A percentile compares a stretch with the other conserved stretches of the same genome.
Conservation (phyloP, 352 stramenopile species). For the Elongisporangium senticosum region DNA sequence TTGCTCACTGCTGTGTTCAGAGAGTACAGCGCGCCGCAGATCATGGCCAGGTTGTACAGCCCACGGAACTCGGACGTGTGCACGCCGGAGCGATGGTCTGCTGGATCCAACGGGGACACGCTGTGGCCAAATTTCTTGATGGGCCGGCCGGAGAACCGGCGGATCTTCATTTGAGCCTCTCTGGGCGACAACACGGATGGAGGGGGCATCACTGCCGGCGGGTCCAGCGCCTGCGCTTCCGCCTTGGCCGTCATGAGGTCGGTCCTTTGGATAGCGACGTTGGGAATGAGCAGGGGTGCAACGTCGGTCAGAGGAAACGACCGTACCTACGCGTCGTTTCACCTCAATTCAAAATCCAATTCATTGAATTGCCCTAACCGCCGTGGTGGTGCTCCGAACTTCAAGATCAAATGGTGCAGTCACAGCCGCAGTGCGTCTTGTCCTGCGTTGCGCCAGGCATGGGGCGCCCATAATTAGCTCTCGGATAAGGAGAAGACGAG, state of each 20-base stretch:
- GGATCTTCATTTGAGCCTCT: background rate
- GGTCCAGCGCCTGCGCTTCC: background rate
- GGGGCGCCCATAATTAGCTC: background rate
- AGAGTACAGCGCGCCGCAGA: slow-evolving; percentile 56
- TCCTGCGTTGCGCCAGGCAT: background rate
- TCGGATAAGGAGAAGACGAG: background rate
- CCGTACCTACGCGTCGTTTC: background rate
- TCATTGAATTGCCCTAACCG: background rate
- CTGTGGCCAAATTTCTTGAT: slow-evolving; percentile 59
- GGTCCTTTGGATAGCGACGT: too few species aligned
- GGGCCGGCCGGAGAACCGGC: slow-evolving; percentile 2
- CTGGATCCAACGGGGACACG: slow-evolving; percentile 62
- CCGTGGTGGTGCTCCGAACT: background rate
- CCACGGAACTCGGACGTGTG: slow-evolving; percentile 73
- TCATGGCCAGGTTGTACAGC: slow-evolving; percentile 73
- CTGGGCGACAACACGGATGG: background rate
- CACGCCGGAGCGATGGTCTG: slow-evolving; percentile 57
- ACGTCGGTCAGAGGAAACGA: background rate
- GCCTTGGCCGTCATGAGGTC: background rate
- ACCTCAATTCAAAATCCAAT: background rate
- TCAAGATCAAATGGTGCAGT: background rate
- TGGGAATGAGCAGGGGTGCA: background rate
- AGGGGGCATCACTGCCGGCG: too few species aligned
- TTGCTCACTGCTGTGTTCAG: slow-evolving; percentile 57
- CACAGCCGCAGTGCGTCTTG: background rate